Conservation (phyloP, 2,329 filamentous ascomycete genomes). For the Seiridium unicorne region DNA sequence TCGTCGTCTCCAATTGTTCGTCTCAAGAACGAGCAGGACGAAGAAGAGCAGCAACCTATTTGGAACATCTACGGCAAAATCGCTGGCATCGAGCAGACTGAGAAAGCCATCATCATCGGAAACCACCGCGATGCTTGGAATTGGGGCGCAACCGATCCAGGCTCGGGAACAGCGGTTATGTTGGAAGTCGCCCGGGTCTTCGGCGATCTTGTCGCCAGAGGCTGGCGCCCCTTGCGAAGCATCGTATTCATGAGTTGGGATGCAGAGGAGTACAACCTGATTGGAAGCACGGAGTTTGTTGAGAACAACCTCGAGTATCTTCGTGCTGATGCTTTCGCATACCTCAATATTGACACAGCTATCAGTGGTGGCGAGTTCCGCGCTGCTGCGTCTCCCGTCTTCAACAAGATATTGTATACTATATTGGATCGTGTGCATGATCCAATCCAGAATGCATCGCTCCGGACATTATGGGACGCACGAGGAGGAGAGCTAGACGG, state of each 20-base stretch:
- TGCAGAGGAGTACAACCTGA: slow-evolving; percentile 86
- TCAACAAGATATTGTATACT: slow-evolving; percentile 68
- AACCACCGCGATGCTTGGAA: slow-evolving; percentile 94
- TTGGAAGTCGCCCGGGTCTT: slow-evolving; percentile 86
- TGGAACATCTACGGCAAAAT: slow-evolving; percentile 91
- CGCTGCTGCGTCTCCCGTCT: slow-evolving; percentile 79
- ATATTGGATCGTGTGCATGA: slow-evolving; percentile 75
- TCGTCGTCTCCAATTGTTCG: slow-evolving; percentile 72
- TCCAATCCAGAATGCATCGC: slow-evolving; percentile 66
- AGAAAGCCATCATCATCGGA: slow-evolving; percentile 84
- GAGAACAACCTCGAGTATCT: slow-evolving; percentile 77
- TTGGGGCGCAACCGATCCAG: slow-evolving; percentile 82
- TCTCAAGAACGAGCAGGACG: slow-evolving; percentile 84
- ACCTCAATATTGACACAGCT: slow-evolving; percentile 86
- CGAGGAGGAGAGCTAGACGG: slow-evolving; percentile 60
- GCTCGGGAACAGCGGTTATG: slow-evolving; percentile 86
- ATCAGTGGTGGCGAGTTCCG: slow-evolving; percentile 74
- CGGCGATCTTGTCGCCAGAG: slow-evolving; percentile 70
- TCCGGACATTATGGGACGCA: slow-evolving; percentile 75
- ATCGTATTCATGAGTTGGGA: slow-evolving; percentile 99
- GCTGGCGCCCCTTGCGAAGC: slow-evolving; percentile 89
- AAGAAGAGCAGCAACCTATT: slow-evolving; percentile 77
- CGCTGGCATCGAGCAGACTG: slow-evolving; percentile 75
- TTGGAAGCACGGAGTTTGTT: slow-evolving; percentile 93
- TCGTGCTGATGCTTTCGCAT: slow-evolving; percentile 74